A percentile compares a stretch with the other conserved stretches of the same genome.
Evolutionary conservation across 2,329 filamentous ascomycete genomes (phyloP).

Genomic region (Fusarium metavorans): DNA sequence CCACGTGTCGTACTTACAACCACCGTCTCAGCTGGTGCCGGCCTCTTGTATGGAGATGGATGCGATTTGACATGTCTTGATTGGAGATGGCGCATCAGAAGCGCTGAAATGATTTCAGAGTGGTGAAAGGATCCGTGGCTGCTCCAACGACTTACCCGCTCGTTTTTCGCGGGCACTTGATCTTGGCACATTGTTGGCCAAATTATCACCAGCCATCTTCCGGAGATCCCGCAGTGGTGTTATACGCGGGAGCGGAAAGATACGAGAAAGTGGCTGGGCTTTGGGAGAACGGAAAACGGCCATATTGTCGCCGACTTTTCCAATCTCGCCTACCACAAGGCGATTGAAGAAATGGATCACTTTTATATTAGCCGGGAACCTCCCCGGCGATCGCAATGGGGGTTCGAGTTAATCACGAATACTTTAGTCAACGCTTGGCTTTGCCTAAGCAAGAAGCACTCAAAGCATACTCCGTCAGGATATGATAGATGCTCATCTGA

Average conservation of each 20-base stretch:
- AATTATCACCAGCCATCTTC: conserved; percentile 6
- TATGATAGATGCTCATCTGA: not conserved
- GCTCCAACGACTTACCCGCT: not conserved
- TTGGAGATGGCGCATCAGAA: conserved; percentile 8
- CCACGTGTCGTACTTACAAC: conserved; percentile 29
- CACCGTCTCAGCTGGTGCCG: conserved; percentile 5
- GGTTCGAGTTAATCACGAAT: not conserved
- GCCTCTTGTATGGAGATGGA: conserved; percentile 3
- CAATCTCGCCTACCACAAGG: not conserved
- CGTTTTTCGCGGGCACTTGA: not conserved
- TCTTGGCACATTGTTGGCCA: not conserved
- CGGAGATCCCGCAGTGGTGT: not conserved
- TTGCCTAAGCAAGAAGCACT: not conserved
- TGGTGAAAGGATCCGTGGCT: not conserved
- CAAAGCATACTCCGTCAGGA: not conserved
- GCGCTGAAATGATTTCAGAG: not conserved
- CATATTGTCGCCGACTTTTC: not conserved
- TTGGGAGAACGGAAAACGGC: not conserved
- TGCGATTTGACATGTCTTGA: not conserved
- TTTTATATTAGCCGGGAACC: not conserved
- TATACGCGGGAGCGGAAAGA: not conserved
- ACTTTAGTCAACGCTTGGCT: not conserved
- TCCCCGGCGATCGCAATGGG: not conserved
- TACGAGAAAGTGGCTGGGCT: conserved; percentile 13
- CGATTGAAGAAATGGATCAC: not conserved